A percentile compares a stretch with the other conserved stretches of the same genome.
phyloP scores from a whole-genome alignment of 2,329 filamentous ascomycete genomes.

The Fusarium succisae region DNA sequence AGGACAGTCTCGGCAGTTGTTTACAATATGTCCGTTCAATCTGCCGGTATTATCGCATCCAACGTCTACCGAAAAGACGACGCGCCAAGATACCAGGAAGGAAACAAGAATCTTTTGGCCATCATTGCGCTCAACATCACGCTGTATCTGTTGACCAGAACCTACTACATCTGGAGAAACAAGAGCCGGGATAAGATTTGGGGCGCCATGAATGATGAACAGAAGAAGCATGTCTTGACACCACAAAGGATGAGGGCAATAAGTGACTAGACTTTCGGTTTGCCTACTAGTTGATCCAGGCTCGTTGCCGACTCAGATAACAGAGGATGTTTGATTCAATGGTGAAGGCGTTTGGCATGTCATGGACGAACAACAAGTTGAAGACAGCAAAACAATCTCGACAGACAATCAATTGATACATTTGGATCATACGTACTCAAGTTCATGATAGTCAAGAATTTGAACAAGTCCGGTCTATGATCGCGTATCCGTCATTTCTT shows the following conservation, averaged over 20 bases:
- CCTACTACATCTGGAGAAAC: neutral
- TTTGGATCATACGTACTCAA: neutral
- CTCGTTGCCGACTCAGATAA: neutral
- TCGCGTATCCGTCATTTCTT: neutral
- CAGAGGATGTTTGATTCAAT: neutral
- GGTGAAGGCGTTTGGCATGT: neutral
- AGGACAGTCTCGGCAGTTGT: neutral
- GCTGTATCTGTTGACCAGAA: neutral
- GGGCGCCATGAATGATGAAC: neutral
- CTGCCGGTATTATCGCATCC: neutral
- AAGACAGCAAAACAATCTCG: too few relatives aligned
- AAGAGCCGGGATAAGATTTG: neutral
- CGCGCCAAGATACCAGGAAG: neutral
- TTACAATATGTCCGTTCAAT: neutral
- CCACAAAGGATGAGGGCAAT: neutral
- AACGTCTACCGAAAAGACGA: neutral
- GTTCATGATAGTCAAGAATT: neutral
- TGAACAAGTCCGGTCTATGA: neutral
- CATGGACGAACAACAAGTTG: neutral
- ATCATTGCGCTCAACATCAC: neutral
- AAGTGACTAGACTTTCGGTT: neutral
- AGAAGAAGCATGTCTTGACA: neutral
- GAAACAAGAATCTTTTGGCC: neutral
- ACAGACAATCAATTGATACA: neutral
- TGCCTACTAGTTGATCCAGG: neutral